Evolutionary conservation across 129 eudicot species (phyloP).

Genomic region (Ambrosia artemisiifolia): DNA sequence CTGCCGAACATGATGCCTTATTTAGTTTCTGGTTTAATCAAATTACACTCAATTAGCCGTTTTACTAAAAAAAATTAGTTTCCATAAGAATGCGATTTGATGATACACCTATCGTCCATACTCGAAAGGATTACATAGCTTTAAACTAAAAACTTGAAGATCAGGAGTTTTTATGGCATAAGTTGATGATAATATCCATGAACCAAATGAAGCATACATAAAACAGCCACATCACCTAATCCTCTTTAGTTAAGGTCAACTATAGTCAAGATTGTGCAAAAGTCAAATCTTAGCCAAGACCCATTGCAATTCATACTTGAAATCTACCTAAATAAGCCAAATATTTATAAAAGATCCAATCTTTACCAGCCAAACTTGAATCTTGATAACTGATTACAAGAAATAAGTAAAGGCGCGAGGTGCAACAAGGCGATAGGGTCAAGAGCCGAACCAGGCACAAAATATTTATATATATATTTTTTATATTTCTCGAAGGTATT

Average conservation of each 20-base stretch:
- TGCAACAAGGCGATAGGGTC: too few species aligned
- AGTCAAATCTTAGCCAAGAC: slow-evolving; percentile 18
- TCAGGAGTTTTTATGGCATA: not conserved
- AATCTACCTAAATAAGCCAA: not conserved
- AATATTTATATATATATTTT: too few species aligned
- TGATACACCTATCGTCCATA: not conserved
- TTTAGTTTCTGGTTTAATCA: slow-evolving; percentile 32
- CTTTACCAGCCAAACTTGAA: slow-evolving; percentile 14
- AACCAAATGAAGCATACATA: not conserved
- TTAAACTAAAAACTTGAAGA: slow-evolving; percentile 2
- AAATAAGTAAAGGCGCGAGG: not conserved
- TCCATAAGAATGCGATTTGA: not conserved
- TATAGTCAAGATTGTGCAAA: slow-evolving; percentile 14
- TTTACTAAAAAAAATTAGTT: not conserved
- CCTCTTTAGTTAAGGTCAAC: not conserved
- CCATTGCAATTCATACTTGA: not conserved
- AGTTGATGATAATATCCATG: not conserved
- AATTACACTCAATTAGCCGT: not conserved
- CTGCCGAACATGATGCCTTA: slow-evolving; percentile 43
- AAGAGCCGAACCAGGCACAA: too few species aligned
- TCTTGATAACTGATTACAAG: slow-evolving; percentile 15
- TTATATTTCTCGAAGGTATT: too few species aligned
- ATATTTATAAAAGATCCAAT: not conserved
- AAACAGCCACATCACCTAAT: not conserved
- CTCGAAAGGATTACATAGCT: not conserved